A percentile compares a stretch with the other conserved stretches of the same genome.
Evolutionary conservation across 2,329 filamentous ascomycete genomes (phyloP).

Genomic region (Pyricularia grisea): DNA sequence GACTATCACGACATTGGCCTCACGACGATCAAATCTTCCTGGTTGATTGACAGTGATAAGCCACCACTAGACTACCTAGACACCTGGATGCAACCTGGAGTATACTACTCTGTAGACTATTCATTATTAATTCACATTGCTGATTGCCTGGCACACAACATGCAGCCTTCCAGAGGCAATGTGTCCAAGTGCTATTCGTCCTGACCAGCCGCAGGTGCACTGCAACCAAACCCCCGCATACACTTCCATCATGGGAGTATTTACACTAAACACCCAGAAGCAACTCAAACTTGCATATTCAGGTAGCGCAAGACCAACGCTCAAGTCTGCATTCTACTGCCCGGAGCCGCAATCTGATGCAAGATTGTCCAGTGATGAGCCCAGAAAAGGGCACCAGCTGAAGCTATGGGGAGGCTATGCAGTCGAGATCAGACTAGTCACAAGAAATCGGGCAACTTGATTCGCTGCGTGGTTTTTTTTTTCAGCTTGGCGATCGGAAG

Average conservation of each 20-base stretch:
- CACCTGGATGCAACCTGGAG: background rate
- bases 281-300: background rate
- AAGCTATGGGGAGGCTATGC: background rate
- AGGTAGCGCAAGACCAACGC: background rate
- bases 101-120: background rate
- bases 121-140: background rate
- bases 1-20: background rate
- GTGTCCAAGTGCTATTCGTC: background rate
- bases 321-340: background rate
- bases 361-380: background rate
- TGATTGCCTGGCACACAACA: background rate
- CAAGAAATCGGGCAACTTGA: background rate
- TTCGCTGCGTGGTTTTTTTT: background rate
- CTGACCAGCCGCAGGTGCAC: background rate
- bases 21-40: background rate
- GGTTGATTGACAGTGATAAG: background rate
- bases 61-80: too few relatives aligned
- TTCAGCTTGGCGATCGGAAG: background rate
- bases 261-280: background rate
- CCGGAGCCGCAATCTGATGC: background rate
- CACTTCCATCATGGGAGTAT: background rate
- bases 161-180: background rate
- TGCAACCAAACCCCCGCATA: background rate
- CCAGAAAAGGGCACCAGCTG: background rate
- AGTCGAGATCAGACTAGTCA: background rate